These are phyloP conservation scores for Powellomyces hirtus DNA, from an alignment of 192 early-diverging fungal species.

Conservation along the genomic window DNA sequence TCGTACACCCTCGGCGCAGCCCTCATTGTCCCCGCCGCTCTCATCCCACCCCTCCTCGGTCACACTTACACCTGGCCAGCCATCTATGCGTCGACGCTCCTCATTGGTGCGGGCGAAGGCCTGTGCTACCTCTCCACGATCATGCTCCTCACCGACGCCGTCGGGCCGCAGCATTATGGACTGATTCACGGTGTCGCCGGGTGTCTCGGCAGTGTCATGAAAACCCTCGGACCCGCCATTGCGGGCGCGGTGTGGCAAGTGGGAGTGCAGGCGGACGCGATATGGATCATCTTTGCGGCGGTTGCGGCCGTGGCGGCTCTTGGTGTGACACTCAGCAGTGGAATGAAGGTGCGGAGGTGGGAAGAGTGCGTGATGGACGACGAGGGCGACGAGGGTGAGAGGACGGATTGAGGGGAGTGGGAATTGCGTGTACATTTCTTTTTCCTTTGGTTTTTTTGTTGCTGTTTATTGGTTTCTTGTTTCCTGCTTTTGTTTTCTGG, in stretches of 20 bases:
- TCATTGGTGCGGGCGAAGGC: constrained; percentile 37
- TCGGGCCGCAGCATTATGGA: constrained; percentile 29
- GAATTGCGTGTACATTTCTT: too few species aligned
- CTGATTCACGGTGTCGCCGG: constrained; percentile 42
- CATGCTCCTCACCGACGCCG: constrained; percentile 40
- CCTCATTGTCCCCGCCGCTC: constrained; percentile 33
- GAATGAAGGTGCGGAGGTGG: constrained; percentile 10
- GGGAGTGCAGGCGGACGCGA: not conserved
- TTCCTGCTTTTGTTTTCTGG: too few species aligned
- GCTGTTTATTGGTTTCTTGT: too few species aligned
- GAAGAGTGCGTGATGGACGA: not conserved
- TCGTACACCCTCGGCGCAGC: constrained; percentile 27
- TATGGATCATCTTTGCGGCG: constrained; percentile 19
- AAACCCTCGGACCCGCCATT: constrained; percentile 33
- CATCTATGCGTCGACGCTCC: constrained; percentile 15
- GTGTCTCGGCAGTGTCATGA: constrained; percentile 29
- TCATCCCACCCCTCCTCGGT: constrained; percentile 18
- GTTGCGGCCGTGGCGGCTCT: constrained; percentile 16
- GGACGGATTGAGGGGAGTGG: too few species aligned
- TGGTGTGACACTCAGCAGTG: constrained; percentile 5
- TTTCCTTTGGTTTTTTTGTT: too few species aligned
- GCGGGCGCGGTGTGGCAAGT: constrained; percentile 29
- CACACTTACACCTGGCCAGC: not conserved
- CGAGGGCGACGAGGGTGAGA: not conserved
- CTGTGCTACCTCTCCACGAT: constrained; percentile 38